Conservation (phyloP, 805 yeast genomes). For the Metschnikowia sp. region DNA sequence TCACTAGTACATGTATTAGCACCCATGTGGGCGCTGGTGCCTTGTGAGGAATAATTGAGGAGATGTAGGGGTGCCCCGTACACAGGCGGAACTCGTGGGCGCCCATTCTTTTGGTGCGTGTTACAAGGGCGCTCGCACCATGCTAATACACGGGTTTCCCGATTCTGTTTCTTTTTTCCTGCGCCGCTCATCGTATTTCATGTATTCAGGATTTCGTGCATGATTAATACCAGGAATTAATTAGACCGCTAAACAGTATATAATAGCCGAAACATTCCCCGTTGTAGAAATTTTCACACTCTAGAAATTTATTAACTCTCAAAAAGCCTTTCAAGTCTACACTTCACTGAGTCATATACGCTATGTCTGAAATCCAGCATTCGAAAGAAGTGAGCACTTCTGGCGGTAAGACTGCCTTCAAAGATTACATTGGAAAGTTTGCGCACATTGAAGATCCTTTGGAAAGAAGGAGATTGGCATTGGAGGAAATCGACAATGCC, state of each 20-base stretch:
- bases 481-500: conserved; percentile 79
- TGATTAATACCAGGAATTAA: conserved; percentile 2
- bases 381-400: conserved; percentile 19
- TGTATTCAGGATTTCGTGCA: conserved; percentile 7
- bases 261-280: neutral
- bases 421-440: conserved; percentile 74
- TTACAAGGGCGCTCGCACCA: neutral
- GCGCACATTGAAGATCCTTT: conserved; percentile 81
- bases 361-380: conserved; percentile 26
- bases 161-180: conserved; percentile 5
- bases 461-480: conserved; percentile 82
- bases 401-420: conserved; percentile 88
- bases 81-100: conserved; percentile 5
- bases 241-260: conserved; percentile 3
- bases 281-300: neutral
- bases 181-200: conserved; percentile 7
- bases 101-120: neutral
- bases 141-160: neutral
- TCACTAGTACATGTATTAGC: too few relatives aligned
- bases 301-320: neutral
- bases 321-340: neutral
- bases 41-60: neutral
- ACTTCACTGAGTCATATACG: neutral
- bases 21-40: neutral
- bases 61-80: neutral